Base-by-base conservation (phyloP, 306 rosid species). In the Echinosophora koreensis region DNA sequence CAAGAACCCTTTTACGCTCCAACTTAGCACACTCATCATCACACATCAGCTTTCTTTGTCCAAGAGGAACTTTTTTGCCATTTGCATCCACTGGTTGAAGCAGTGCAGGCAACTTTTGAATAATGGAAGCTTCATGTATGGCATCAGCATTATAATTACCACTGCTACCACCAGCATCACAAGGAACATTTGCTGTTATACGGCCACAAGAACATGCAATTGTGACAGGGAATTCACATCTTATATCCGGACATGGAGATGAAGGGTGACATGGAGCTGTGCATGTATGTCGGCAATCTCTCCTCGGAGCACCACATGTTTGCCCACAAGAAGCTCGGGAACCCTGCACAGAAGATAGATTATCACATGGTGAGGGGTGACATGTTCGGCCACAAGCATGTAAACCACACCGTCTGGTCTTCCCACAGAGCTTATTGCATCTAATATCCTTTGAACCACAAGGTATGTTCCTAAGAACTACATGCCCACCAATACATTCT, bases 401-500 rank as follows among this genome's bases (percentile, higher is more conserved):
- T 81, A 88, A 83, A 52, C 97, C 98, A 56, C 98, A 93, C 42
- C 70, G 92, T 84, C 98, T 89, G 55, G 92, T 91, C 91, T 90
- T 93, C 73, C 98, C 98, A 79, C 98, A 93, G 22, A 90, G 92
- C 60, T 88, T 83, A 87, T 91, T 90, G 67, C 98, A 93, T 77
- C 90, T 90, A 67, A 91, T 93, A 82, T 91, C 96, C 87, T 85
- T 90, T 42, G 98, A 93, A 37, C 97, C 94, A 58, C 97, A 93
- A 64, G 97, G 98, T 71, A 93, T 88, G 81, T 90, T 93, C 82
- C 96, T 82, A 34, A 93, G 92, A 77, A 91, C 86, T 32, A 93
- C 94, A 84, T 93, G 98, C 11, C 96, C 96, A 34, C 98, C 97
- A 64, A 91, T 82, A 75, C 97, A 93, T 71, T 93, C 98, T 82